These are phyloP conservation scores for Scleroderma citrinum DNA, from an alignment of 768 basidiomycete genomes.

Conservation along the genomic window DNA sequence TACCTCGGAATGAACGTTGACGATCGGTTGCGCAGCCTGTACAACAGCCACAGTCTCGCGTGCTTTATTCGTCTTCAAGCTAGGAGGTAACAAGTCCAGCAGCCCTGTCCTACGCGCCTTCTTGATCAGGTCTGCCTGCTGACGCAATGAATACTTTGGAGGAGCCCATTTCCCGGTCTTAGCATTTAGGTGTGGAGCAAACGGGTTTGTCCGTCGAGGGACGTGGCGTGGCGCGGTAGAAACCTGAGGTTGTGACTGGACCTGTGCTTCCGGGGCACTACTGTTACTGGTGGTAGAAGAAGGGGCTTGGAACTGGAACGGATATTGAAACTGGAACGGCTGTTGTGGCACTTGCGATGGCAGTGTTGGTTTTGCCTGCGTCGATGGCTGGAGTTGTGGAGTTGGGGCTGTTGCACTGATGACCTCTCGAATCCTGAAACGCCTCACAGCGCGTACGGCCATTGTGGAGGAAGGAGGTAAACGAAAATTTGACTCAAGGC, in stretches of 20 bases:
- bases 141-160: slow-evolving; percentile 65
- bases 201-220: slow-evolving; percentile 48
- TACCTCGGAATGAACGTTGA: slow-evolving; percentile 5
- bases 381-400: background rate
- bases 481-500: background rate
- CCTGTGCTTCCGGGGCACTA: background rate
- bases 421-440: slow-evolving; percentile 1
- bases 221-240: background rate
- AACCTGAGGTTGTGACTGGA: background rate
- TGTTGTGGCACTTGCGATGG: slow-evolving; percentile 19
- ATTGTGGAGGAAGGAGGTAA: slow-evolving; percentile 13
- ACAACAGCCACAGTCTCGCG: slow-evolving; percentile 6
- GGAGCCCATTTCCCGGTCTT: slow-evolving; percentile 61
- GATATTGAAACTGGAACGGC: slow-evolving; percentile 14
- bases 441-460: background rate
- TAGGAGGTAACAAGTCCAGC: slow-evolving; percentile 59
- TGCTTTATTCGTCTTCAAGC: slow-evolving; percentile 45
- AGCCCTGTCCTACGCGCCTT: slow-evolving; percentile 50
- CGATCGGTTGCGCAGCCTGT: slow-evolving; percentile 9
- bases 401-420: background rate
- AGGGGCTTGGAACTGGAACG: slow-evolving; percentile 10
- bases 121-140: slow-evolving; percentile 76
- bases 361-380: slow-evolving; percentile 6
- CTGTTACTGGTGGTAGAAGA: background rate
- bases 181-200: slow-evolving; percentile 57